Percentiles rank a stretch among this genome's conserved stretches.
Evolutionary conservation across 805 yeast species (phyloP).

Genomic region (Soucietia sequanensis): DNA sequence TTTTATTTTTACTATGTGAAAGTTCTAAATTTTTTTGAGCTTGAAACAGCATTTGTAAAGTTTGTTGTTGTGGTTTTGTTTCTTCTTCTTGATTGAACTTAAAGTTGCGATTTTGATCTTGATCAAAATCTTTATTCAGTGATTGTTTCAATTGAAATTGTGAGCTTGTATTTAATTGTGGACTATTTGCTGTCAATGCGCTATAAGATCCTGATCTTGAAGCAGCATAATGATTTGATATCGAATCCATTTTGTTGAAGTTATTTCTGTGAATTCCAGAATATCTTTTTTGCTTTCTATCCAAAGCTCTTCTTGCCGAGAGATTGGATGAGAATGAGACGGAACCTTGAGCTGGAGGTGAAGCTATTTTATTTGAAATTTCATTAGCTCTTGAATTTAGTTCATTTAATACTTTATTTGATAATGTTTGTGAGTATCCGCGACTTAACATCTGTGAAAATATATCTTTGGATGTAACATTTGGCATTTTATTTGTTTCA

Average conservation of each 20-base stretch:
- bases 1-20: background rate
- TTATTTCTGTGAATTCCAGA: conserved; percentile 33
- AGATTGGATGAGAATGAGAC: conserved; percentile 8
- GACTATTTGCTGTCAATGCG: background rate
- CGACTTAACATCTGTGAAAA: conserved; percentile 31
- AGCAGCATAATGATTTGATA: conserved; percentile 48
- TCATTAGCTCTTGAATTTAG: conserved; percentile 41
- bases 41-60: no score
- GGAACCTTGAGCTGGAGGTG: conserved; percentile 10
- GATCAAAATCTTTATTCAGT: no score
- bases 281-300: conserved; percentile 24
- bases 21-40: no score
- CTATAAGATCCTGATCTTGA: conserved; percentile 17
- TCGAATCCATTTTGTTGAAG: conserved; percentile 48
- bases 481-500: conserved; percentile 15
- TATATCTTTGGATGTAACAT: conserved; percentile 10
- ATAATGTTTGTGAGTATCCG: conserved; percentile 48
- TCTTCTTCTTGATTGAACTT: no score
- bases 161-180: background rate
- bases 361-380: conserved; percentile 23
- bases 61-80: no score
- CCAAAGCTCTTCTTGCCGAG: conserved; percentile 1
- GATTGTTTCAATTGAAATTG: background rate
- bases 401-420: conserved; percentile 45
- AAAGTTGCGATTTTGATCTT: no score